Conservation (phyloP, 805 yeast species). For the Sugiyamaella floridensis region DNA sequence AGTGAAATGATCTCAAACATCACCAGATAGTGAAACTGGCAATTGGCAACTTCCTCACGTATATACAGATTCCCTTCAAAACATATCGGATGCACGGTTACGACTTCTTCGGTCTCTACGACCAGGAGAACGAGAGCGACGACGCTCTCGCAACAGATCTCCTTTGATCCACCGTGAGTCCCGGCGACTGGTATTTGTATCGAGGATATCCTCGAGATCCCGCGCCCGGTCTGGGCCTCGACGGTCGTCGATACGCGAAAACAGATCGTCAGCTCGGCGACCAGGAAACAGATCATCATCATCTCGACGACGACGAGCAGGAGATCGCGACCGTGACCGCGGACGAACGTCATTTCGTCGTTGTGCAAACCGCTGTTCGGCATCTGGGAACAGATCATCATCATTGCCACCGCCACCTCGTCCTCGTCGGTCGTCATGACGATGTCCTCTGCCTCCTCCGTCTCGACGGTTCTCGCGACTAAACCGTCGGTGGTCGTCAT, state of each 20-base stretch:
- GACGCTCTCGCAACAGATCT: conserved; percentile 3
- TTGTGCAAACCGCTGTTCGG: conserved; percentile 14
- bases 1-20: too few species aligned
- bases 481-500: conserved; percentile 15
- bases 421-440: conserved; percentile 31
- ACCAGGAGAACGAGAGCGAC: not conserved
- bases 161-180: conserved; percentile 13
- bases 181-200: not conserved
- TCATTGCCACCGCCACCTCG: conserved; percentile 7
- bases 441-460: conserved; percentile 10
- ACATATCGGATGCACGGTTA: conserved; percentile 13
- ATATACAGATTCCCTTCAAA: conserved; percentile 9
- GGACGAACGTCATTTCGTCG: conserved; percentile 1
- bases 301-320: not conserved
- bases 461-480: conserved; percentile 16
- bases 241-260: conserved; percentile 8
- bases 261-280: conserved; percentile 5
- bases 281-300: not conserved
- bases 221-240: not conserved
- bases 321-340: conserved; percentile 2
- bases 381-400: conserved; percentile 35
- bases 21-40: too few species aligned
- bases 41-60: not conserved
- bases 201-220: not conserved
- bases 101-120: conserved; percentile 1